Base-by-base conservation (phyloP, 139 green algal species). In the Mesostigma viride region DNA sequence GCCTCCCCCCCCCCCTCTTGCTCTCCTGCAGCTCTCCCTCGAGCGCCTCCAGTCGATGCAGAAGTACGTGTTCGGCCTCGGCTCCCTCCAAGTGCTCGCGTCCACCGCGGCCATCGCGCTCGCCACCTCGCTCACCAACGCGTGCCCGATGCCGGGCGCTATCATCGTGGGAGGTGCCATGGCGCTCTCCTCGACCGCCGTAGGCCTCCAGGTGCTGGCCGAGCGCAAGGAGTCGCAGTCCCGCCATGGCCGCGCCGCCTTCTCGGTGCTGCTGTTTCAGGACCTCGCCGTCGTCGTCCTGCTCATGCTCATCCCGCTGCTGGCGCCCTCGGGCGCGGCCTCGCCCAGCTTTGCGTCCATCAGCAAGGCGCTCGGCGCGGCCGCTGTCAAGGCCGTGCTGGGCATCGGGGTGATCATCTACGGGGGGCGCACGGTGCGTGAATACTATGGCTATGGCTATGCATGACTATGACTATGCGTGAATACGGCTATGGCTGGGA, bases 11-110 rank as follows among this genome's bases (percentile, higher is more conserved):
- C n/a, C n/a, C n/a, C n/a, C 6, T 76, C 8, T 32, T 67, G 46
- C 82, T 97, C 64, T 95, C 96, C 17, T 44, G 31, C 71, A 77
- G 88, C 87, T 99, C 0, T 87, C 69, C 31, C 78, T 98, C 51
- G 91, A 99, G 69, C 77, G 91, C 4, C 80, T 99, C 70, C 75
- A 83, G 64, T 89, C 83, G 44, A 97, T 99, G 93, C 82, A 86
- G 53, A 98, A 98, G 80, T 90, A 88, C 58, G 94, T 99, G 26
- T 99, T 99, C 66, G 94, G 94, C n/a, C 86, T 99, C 78, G 94
- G 94, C 31, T 83, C 81, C 14, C 17, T 14, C 59, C 24, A 67
- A 14, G 33, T 71, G 0, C 73, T 92, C 32, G 34, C 53, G 11
- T 62, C 72, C 20, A 71, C n/a, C 28, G 61, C 51, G 32, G 46